Conservation (phyloP, 306 rosid species). For the Fragaria nilgerrensis region DNA sequence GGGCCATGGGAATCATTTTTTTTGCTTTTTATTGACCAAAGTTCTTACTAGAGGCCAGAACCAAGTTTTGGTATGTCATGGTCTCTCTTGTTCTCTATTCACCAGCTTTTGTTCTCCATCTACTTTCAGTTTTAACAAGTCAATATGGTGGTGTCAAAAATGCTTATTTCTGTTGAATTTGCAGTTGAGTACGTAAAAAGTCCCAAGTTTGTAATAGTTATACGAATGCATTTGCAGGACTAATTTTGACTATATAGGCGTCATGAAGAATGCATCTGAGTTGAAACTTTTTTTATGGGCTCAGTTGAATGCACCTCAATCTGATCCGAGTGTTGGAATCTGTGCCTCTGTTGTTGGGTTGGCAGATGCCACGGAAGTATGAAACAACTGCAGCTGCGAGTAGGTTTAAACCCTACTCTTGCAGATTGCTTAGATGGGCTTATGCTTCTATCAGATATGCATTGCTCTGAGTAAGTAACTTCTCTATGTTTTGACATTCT, state of each 20-base stretch:
- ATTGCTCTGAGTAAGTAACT: conserved; percentile 35
- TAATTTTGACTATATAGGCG: background rate
- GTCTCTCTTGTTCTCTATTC: background rate
- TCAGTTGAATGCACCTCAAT: background rate
- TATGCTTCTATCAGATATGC: conserved; percentile 60
- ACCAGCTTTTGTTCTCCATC: no score
- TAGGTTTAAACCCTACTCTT: conserved; percentile 74
- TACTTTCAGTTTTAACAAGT: background rate
- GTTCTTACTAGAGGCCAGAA: background rate
- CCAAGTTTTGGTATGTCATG: background rate
- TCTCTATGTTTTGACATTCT: background rate
- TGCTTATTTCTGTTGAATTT: no score
- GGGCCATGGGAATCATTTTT: background rate
- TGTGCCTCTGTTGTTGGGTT: background rate
- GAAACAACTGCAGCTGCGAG: conserved; percentile 62
- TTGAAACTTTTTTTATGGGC: background rate
- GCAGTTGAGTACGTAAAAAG: no score
- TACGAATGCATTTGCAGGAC: background rate
- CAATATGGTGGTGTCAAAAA: background rate
- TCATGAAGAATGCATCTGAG: background rate
- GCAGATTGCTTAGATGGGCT: conserved; percentile 79
- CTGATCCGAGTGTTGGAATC: background rate
- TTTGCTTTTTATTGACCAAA: background rate
- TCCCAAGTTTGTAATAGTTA: no score
- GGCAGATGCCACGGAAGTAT: conserved; percentile 45